Evolutionary conservation across 768 basidiomycete species (phyloP).

Genomic region (Tylopilus plumbeoviolaceoides): DNA sequence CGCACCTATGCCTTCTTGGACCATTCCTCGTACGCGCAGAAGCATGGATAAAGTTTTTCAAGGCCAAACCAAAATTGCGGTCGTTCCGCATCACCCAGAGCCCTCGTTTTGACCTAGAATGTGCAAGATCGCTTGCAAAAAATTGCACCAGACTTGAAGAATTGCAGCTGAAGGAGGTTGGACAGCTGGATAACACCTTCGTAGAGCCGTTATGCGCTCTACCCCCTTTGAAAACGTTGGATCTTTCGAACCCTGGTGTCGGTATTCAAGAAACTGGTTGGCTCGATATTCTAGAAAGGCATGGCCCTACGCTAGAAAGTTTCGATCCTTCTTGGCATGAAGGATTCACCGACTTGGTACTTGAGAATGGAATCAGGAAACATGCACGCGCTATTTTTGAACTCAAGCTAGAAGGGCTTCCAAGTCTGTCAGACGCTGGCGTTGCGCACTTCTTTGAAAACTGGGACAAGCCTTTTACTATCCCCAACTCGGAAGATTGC

Average conservation of each 20-base stretch:
- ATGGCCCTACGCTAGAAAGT: constrained; percentile 53
- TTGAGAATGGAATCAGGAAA: constrained; percentile 56
- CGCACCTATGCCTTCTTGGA: constrained; percentile 74
- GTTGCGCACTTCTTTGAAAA: constrained; percentile 63
- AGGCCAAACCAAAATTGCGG: constrained; percentile 55
- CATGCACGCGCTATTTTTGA: constrained; percentile 44
- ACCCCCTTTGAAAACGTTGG: constrained; percentile 50
- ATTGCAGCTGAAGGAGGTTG: constrained; percentile 77
- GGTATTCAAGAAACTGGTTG: constrained; percentile 53
- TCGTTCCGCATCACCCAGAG: constrained; percentile 81
- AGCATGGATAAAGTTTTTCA: constrained; percentile 76
- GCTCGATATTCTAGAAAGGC: constrained; percentile 46
- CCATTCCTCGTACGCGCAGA: constrained; percentile 77
- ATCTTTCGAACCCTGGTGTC: constrained; percentile 63
- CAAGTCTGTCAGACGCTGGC: constrained; percentile 66
- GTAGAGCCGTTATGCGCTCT: constrained; percentile 43
- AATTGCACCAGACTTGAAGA: constrained; percentile 53
- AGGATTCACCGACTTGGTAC: constrained; percentile 54
- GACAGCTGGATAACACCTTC: constrained; percentile 63
- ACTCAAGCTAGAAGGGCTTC: constrained; percentile 53
- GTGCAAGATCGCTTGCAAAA: constrained; percentile 53
- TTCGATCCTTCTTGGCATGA: constrained; percentile 73
- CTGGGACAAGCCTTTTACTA: constrained; percentile 36
- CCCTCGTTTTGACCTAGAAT: constrained; percentile 76
- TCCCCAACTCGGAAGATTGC: constrained; percentile 8